A percentile compares a stretch with the other conserved stretches of the same genome.
phyloP scores from a whole-genome alignment of 1,284 basidiomycete genomes.

The Hymenochaete sp. region DNA sequence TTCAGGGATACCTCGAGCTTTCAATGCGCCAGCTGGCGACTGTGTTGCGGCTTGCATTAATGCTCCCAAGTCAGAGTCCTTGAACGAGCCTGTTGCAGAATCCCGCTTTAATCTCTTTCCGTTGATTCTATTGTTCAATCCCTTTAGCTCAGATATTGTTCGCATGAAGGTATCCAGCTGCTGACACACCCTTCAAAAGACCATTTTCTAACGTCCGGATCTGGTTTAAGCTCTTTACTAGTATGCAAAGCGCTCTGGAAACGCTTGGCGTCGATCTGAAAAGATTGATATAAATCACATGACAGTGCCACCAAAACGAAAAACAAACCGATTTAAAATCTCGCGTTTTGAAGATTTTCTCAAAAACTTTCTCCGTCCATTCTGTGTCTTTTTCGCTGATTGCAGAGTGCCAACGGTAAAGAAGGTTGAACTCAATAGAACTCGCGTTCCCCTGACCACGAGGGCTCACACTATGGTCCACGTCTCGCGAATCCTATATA shows the following conservation, averaged over 20 bases:
- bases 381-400: constrained; percentile 49
- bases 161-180: too few relatives aligned
- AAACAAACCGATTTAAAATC: constrained; percentile 32
- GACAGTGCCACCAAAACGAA: constrained; percentile 3
- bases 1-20: constrained; percentile 66
- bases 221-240: constrained; percentile 19
- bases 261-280: constrained; percentile 35
- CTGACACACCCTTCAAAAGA: constrained; percentile 44
- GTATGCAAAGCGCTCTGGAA: constrained; percentile 30
- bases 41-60: constrained; percentile 62
- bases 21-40: constrained; percentile 59
- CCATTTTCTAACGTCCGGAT: constrained; percentile 44
- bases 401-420: constrained; percentile 76
- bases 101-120: constrained; percentile 29
- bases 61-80: constrained; percentile 59
- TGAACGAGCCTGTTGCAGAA: constrained; percentile 44
- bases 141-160: too few relatives aligned
- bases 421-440: constrained; percentile 62
- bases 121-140: constrained; percentile 29
- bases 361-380: constrained; percentile 51
- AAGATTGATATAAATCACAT: background rate
- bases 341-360: constrained; percentile 33
- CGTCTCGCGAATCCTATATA: constrained; percentile 11
- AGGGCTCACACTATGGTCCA: constrained; percentile 18
- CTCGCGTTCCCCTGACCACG: constrained; percentile 25